phyloP scores from a whole-genome alignment of 352 stramenopile genomes.

The Pythium sp. region DNA sequence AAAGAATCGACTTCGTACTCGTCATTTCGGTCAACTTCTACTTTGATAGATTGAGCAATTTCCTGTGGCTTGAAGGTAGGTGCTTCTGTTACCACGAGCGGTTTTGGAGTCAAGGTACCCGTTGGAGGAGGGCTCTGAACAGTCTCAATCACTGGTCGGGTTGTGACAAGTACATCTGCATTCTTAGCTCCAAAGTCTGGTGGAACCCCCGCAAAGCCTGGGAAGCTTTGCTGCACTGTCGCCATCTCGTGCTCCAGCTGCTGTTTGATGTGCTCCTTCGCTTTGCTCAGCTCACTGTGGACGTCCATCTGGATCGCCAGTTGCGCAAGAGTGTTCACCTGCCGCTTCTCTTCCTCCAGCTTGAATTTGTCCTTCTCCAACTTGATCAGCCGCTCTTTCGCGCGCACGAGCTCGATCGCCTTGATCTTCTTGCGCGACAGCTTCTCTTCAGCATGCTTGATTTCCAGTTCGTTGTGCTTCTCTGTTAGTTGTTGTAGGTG shows the following conservation, averaged over 20 bases:
- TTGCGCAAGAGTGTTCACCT: slow-evolving; percentile 39
- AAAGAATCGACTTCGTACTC: slow-evolving; percentile 43
- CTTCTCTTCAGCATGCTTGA: slow-evolving; percentile 18
- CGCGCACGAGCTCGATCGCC: slow-evolving; percentile 32
- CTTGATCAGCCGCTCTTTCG: slow-evolving; percentile 32
- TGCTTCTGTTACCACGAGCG: neutral
- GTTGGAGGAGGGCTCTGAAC: too few species aligned
- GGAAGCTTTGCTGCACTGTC: slow-evolving; percentile 27
- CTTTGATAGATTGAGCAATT: neutral
- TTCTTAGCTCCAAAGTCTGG: neutral
- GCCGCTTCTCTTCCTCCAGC: slow-evolving; percentile 36
- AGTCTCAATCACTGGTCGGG: neutral
- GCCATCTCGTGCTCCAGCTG: slow-evolving; percentile 32
- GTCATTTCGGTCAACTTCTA: slow-evolving; percentile 1
- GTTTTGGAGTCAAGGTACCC: too few species aligned
- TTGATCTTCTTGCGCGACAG: slow-evolving; percentile 43
- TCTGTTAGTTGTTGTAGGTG: slow-evolving; percentile 15
- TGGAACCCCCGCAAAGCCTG: slow-evolving; percentile 13
- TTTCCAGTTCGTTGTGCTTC: slow-evolving; percentile 4
- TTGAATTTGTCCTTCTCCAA: slow-evolving; percentile 32
- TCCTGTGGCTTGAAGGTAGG: neutral
- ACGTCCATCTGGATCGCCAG: slow-evolving; percentile 39
- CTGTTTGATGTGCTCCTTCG: slow-evolving; percentile 29
- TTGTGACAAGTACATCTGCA: neutral
- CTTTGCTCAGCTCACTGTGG: slow-evolving; percentile 20